phyloP scores from a whole-genome alignment of 169 alveolate species.

The Plasmodium fragile region DNA sequence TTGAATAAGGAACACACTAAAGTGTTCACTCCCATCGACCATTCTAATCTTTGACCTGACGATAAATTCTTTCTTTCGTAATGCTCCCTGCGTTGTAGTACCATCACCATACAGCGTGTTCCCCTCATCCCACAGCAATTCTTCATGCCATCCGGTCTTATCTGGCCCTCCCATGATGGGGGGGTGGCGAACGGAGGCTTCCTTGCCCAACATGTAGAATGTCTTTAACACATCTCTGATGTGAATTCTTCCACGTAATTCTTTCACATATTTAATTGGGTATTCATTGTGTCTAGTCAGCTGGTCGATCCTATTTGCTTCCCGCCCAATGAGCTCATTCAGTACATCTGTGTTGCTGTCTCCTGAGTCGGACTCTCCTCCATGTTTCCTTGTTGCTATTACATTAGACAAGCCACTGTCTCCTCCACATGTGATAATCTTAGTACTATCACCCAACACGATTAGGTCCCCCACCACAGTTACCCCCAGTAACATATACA shows the following conservation, averaged over 20 bases:
- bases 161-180: not conserved
- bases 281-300: not conserved
- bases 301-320: not conserved
- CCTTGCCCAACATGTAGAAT: conserved; percentile 26
- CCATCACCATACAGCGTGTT: not conserved
- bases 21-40: conserved; percentile 92
- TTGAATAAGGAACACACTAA: conserved; percentile 86
- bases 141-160: not conserved
- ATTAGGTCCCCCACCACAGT: conserved; percentile 60
- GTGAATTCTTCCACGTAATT: conserved; percentile 38
- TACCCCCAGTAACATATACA: conserved; percentile 10
- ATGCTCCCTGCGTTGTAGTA: not conserved
- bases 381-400: not conserved
- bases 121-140: not conserved
- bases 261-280: conserved; percentile 15
- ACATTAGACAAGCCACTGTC: not conserved
- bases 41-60: conserved; percentile 77
- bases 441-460: conserved; percentile 5
- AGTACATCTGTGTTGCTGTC: not conserved
- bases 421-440: not conserved
- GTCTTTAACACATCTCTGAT: conserved; percentile 3
- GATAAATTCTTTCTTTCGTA: not conserved
- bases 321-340: not conserved
- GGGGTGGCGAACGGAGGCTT: too few relatives aligned
- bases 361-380: not conserved